A percentile compares a stretch with the other conserved stretches of the same genome.
These are phyloP conservation scores for Isatis lusitanica DNA, from an alignment of 441 rosid genomes.

Conservation along the genomic window DNA sequence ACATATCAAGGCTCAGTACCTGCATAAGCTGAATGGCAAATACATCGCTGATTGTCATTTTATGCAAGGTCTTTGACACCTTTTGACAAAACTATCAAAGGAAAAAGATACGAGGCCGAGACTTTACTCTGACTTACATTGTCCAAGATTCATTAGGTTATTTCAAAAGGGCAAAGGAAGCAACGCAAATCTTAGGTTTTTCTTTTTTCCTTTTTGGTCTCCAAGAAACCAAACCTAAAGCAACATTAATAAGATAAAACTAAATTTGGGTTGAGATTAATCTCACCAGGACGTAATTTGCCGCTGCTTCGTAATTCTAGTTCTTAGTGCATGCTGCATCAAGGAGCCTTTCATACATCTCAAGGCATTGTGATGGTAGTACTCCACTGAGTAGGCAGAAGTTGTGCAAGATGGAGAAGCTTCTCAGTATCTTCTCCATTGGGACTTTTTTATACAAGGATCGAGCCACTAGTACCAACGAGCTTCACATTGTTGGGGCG, in stretches of 20 bases:
- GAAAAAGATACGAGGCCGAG: conserved; percentile 48
- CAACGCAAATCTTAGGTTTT: background rate
- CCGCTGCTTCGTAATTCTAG: conserved; percentile 89
- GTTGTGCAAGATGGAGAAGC: conserved; percentile 96
- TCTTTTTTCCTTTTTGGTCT: background rate
- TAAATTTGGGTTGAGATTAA: background rate
- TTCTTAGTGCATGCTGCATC: conserved; percentile 97
- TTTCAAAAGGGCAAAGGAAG: background rate
- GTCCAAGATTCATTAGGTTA: background rate
- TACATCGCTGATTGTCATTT: conserved; percentile 84
- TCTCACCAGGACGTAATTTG: background rate
- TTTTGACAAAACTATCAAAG: conserved; percentile 60
- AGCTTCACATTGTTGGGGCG: too few relatives aligned
- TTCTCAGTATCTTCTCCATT: conserved; percentile 60
- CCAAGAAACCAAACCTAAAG: conserved; percentile 22
- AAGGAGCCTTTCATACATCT: conserved; percentile 92
- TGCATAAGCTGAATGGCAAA: conserved; percentile 95
- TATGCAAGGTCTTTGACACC: conserved; percentile 76
- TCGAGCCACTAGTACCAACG: too few relatives aligned
- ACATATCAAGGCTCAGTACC: conserved; percentile 41
- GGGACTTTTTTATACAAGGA: too few relatives aligned
- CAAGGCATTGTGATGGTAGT: conserved; percentile 98
- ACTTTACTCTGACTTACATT: conserved; percentile 33
- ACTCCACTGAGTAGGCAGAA: conserved; percentile 98
- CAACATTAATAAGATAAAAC: conserved; percentile 4